phyloP scores from a whole-genome alignment of 495 filamentous ascomycete genomes.

The Penicillium verhagenii region DNA sequence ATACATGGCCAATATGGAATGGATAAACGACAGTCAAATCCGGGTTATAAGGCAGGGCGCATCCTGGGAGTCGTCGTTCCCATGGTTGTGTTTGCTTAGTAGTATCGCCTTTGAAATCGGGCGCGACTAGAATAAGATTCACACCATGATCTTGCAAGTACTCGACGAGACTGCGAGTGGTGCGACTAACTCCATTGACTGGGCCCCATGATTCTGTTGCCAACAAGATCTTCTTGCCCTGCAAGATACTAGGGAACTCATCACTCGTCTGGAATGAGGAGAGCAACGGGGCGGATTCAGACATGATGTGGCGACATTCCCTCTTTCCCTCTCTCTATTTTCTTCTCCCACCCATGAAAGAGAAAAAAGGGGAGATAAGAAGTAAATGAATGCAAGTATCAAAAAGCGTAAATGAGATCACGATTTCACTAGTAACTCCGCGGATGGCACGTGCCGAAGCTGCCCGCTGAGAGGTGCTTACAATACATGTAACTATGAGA shows the following conservation, averaged over 20 bases:
- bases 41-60: constrained; percentile 63
- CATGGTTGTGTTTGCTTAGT: constrained; percentile 13
- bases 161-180: constrained; percentile 59
- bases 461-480: constrained; percentile 5
- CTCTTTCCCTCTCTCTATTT: too few species aligned
- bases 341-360: too few species aligned
- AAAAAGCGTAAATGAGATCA: neutral
- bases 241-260: constrained; percentile 46
- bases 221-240: constrained; percentile 55
- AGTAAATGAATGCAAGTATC: neutral
- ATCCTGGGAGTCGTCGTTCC: constrained; percentile 55
- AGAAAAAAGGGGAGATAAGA: neutral
- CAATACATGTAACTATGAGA: neutral
- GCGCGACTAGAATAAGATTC: constrained; percentile 58
- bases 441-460: constrained; percentile 10
- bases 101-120: constrained; percentile 37
- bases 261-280: constrained; percentile 7
- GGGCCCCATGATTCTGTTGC: constrained; percentile 65
- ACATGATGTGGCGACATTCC: constrained; percentile 12
- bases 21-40: constrained; percentile 63
- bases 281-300: constrained; percentile 17
- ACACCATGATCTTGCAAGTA: constrained; percentile 57
- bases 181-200: constrained; percentile 64
- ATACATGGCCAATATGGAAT: constrained; percentile 55
- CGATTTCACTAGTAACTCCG: neutral